Conservation (phyloP, 1,284 basidiomycete species). For the Thecaphora frezii region DNA sequence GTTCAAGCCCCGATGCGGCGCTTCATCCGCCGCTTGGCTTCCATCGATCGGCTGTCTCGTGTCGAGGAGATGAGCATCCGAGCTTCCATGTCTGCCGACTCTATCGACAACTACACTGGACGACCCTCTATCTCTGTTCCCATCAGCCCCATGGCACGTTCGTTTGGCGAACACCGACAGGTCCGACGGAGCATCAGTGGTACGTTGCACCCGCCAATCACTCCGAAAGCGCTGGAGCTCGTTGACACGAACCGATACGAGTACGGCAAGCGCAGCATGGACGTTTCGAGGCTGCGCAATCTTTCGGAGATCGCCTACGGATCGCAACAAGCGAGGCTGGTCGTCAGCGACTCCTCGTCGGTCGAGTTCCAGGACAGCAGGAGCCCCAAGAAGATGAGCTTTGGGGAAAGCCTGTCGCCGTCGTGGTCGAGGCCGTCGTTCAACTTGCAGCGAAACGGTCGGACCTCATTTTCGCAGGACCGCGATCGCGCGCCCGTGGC, state of each 20-base stretch:
- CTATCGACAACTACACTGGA: neutral
- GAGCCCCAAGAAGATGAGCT: conserved; percentile 9
- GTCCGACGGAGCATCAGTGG: conserved; percentile 15
- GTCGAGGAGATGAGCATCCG: conserved; percentile 28
- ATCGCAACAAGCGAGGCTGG: neutral
- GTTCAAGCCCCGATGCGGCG: conserved; percentile 12
- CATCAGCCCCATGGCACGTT: conserved; percentile 16
- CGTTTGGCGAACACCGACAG: conserved; percentile 24
- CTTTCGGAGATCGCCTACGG: neutral
- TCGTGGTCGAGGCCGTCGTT: conserved; percentile 18
- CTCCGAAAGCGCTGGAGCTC: conserved; percentile 12
- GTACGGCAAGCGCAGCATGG: neutral
- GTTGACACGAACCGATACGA: neutral
- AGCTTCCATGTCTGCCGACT: conserved; percentile 11
- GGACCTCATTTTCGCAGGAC: conserved; percentile 31
- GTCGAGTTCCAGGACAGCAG: conserved; percentile 7
- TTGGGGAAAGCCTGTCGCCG: conserved; percentile 17
- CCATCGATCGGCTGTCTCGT: conserved; percentile 20
- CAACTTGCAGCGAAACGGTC: conserved; percentile 9
- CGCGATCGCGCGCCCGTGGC: conserved; percentile 30
- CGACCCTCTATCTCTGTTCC: conserved; percentile 6
- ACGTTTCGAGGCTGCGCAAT: neutral
- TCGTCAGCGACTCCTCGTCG: neutral
- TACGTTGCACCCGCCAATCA: conserved; percentile 4
- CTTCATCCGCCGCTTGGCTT: conserved; percentile 14